Percentiles rank a stretch among this genome's conserved stretches.
These are phyloP conservation scores for Candida berthetii DNA, from an alignment of 805 yeast genomes.

Conservation along the genomic window DNA sequence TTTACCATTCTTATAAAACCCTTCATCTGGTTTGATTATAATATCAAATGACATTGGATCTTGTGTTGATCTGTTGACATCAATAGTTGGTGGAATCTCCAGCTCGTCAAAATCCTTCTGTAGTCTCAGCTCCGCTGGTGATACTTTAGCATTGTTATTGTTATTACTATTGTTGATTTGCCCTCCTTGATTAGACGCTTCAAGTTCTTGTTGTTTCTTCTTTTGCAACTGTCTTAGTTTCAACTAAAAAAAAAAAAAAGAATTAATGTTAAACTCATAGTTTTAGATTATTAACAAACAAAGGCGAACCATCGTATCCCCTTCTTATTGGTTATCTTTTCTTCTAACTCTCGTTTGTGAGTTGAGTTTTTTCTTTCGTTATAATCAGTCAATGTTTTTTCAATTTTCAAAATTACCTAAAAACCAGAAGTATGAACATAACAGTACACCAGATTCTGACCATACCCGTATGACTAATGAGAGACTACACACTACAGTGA, in stretches of 20 bases:
- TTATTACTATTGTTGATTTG: slow-evolving; percentile 4
- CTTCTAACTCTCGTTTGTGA: too few relatives aligned
- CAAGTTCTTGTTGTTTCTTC: slow-evolving; percentile 44
- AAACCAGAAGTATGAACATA: too few relatives aligned
- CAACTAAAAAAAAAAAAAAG: slow-evolving; percentile 26
- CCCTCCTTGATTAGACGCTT: slow-evolving; percentile 20
- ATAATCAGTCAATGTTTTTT: too few relatives aligned
- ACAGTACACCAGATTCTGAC: too few relatives aligned
- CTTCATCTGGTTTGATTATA: slow-evolving; percentile 59
- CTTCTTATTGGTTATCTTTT: too few relatives aligned
- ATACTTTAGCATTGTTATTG: slow-evolving; percentile 18
- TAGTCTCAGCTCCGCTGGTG: slow-evolving; percentile 69
- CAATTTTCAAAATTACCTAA: too few relatives aligned
- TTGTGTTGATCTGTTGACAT: slow-evolving; percentile 46
- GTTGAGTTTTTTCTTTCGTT: too few relatives aligned
- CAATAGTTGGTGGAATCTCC: slow-evolving; percentile 53
- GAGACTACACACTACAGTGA: too few relatives aligned
- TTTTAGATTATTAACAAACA: too few relatives aligned
- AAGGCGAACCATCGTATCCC: too few relatives aligned
- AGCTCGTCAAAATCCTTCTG: slow-evolving; percentile 74
- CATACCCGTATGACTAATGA: too few relatives aligned
- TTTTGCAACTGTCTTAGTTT: slow-evolving; percentile 55
- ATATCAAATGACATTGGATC: slow-evolving; percentile 55
- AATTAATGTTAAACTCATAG: too few relatives aligned
- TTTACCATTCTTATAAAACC: slow-evolving; percentile 62